Base-by-base conservation (phyloP, 75 land plant species). In the Pinus albicaulis region DNA sequence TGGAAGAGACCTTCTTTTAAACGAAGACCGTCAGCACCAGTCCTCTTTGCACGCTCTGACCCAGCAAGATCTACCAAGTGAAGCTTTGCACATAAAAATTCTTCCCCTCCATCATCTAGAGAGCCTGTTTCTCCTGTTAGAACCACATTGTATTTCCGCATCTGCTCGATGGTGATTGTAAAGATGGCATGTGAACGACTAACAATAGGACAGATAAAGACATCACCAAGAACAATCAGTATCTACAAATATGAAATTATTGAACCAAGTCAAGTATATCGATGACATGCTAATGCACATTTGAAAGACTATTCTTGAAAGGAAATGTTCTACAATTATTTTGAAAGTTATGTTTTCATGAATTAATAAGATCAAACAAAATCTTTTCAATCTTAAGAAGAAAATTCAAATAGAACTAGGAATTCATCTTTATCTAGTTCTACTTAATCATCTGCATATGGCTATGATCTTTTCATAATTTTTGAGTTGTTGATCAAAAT, bases 131-230 rank as follows among this genome's bases (percentile, higher is more conserved):
- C 90, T n/a, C 63, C 60, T 48, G 78, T 25, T 68, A 74, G 36
- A 76, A 68, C 57, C 31, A 84, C 78, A 76, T 86, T 85, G 59
- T 82, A 77, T 79, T 91, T 98, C 63, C 90, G 89, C 84, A 92
- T 92, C 79, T 98, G 99, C 87, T 98, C 98, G 74, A 98, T 72
- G 65, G 93, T 95, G 80, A 98, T 96, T 36, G 99, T 98, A 85
- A 98, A 98, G 77, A 98, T 98, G 26, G 99, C 99, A 91, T 98
- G 99, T 55, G 99, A 98, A 28, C 99, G 99, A 84, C 99, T 98
- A 77, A 74, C 55, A 74, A 10, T 57, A 34, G 82, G 13, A 78
- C 53, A 62, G 28, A 71, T 48, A 11, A 65, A 34, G 48, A 38
- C 20, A 68, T 34, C 71, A 31, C 69, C n/a, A 41, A 41, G 19